Evolutionary conservation across 1,284 basidiomycete genomes (phyloP), one percentile per base, ranked within the genome.

Genomic region (Ceratobasidium papillatum): DNA sequence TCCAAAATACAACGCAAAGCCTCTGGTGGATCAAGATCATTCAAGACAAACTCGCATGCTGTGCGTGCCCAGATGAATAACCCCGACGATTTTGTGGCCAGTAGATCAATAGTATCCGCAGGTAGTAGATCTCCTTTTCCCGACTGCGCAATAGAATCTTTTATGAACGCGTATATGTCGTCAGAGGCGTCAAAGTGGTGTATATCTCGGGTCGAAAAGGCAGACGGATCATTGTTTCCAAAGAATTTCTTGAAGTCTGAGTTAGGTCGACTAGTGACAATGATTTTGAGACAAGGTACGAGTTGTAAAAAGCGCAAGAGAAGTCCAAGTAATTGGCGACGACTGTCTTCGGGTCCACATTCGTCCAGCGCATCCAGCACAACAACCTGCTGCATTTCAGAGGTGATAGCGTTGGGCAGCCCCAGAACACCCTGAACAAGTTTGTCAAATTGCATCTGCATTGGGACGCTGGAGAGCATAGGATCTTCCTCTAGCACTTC

Each of bases 341-440:
- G 27, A 22, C 64, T 22, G 8, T 22, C 22, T 32, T 27, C 30
- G 58, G 36, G 5, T 41, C 14, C 56, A 30, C 56, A 61, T 45
- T 76, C 75, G 65, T 75, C 74, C 8, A 75, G 66, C 7, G 65
- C 74, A 52, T 75, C 65, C 4, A 75, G 34, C 4, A 75, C 56
- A 17, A 71, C 19, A 11, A 71, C 58, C 8, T 51, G 22, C 3
- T 32, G 45, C 12, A 3, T 25, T 5, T 19, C 17, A 2, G 43
- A 9, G 17, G 41, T 3, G 8, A 25, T 19, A 8, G 45, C 38
- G 3, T 17, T 19, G 38, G 27, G 27, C 12, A 5, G 5, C 3
- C n/a, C 30, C 14, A 45, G 7, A 14, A 32, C 4, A n/a, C 30
- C 27, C 25, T 27, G 5, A 32, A 63, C 38, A 4, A 63, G 61